Conservation (phyloP, 2,329 filamentous ascomycete species). For the Zasmidium citrigriseum region DNA sequence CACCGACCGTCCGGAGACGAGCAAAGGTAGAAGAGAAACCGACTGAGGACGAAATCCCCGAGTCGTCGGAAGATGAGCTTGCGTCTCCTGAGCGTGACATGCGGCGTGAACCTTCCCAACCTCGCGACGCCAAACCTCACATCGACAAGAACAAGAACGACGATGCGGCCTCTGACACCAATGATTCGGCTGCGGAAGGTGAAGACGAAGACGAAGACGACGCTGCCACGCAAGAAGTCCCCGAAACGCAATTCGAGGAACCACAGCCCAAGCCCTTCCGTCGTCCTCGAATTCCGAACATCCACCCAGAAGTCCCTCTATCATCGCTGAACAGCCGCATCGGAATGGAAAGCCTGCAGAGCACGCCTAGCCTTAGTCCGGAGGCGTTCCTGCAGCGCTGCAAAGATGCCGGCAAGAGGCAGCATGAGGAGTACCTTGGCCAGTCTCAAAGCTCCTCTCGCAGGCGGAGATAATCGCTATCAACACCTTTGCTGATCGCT, state of each 20-base stretch:
- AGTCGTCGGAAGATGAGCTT: neutral
- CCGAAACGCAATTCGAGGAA: neutral
- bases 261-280: neutral
- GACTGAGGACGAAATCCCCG: neutral
- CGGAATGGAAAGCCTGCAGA: neutral
- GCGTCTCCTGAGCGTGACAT: neutral
- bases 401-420: neutral
- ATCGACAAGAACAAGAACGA: neutral
- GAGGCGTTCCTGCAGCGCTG: slow-evolving; percentile 4
- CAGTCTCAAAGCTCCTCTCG: too few species aligned
- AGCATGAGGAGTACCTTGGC: neutral
- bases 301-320: neutral
- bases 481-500: neutral
- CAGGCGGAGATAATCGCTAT: too few species aligned
- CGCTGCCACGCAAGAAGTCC: neutral
- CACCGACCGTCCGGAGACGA: neutral
- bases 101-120: neutral
- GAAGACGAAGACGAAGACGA: neutral
- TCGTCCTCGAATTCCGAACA: neutral
- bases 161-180: neutral
- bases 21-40: neutral
- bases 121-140: neutral
- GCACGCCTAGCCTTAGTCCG: slow-evolving; percentile 4
- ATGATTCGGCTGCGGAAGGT: neutral
- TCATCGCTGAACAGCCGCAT: slow-evolving; percentile 3